These are phyloP conservation scores for Alternaria incomplexa DNA, from an alignment of 2,329 filamentous ascomycete genomes.

Conservation along the genomic window DNA sequence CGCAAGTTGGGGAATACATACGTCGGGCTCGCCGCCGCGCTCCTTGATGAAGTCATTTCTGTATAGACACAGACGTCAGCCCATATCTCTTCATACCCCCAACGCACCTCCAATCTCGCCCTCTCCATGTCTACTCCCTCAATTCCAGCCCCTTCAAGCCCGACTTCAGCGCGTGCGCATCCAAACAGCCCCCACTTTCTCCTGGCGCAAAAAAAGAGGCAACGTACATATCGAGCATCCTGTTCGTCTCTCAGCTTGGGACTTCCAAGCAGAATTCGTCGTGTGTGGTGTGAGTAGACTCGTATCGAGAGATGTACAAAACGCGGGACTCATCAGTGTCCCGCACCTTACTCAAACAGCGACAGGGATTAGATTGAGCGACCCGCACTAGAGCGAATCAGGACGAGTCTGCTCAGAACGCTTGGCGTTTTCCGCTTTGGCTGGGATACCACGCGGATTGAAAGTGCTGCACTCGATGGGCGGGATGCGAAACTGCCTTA, in stretches of 20 bases:
- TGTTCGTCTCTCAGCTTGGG: constrained; percentile 7
- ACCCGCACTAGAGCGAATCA: constrained; percentile 6
- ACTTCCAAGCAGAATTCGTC: constrained; percentile 12
- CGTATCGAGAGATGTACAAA: constrained; percentile 5
- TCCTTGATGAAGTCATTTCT: constrained; percentile 67
- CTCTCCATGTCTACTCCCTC: neutral
- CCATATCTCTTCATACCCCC: neutral
- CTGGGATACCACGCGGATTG: neutral
- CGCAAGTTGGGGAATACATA: neutral
- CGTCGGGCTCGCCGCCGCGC: constrained; percentile 85
- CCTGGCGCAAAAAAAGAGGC: neutral
- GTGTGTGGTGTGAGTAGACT: constrained; percentile 14
- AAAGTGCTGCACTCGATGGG: constrained; percentile 4
- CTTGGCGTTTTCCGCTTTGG: neutral
- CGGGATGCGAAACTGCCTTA: neutral
- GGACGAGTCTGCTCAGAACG: neutral
- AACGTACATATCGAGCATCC: constrained; percentile 42
- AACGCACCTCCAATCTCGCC: neutral
- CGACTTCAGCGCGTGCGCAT: neutral
- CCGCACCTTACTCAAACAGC: constrained; percentile 8
- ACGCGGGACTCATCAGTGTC: constrained; percentile 12
- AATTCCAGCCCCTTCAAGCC: constrained; percentile 1
- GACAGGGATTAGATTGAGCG: constrained; percentile 7
- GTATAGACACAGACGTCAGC: constrained; percentile 33
- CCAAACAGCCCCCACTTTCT: neutral